Base-by-base conservation (phyloP, 495 filamentous ascomycete genomes). In the Podospora australis region DNA sequence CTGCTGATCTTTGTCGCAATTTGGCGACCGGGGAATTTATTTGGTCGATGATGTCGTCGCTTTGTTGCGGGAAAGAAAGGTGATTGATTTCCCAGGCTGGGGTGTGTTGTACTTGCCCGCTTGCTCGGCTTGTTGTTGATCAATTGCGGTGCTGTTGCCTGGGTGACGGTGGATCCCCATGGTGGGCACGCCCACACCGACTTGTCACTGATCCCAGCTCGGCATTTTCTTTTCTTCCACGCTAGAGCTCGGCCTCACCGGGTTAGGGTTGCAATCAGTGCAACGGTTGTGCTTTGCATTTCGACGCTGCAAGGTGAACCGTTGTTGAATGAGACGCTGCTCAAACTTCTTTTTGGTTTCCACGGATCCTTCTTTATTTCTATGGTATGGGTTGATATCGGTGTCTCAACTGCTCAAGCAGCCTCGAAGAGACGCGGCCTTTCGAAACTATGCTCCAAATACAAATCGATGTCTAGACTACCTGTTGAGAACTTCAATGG, bases 91-190 rank as follows among this genome's bases (percentile, higher is more conserved):
- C 11, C 17, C 11, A 30, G 28, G 48, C 34, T 36, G 25, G 51
- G 39, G 56, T 42, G 35, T 48, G 50, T 34, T 17, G 53, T 45
- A 43, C 11, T 4, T 36, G 49, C 56, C 17, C n/a, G n/a, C n/a
- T n/a, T n/a, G n/a, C n/a, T n/a, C n/a, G n/a, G 26, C 49, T 45
- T 56, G 48, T 45, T 56, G 48, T 58, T 58, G 55, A 58, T 48
- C 32, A n/a, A 36, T n/a, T 5, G 19, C 9, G 50, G 49, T 48
- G 58, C 46, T 41, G 58, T 61, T 61, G 54, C 58, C 58, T 54
- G 24, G 58, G 46, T 44, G 40, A 57, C 52, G 28, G 20, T 38
- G 30, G 45, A 38, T n/a, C 17, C 7, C 7, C 26, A 44, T 43
- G 46, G 40, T 13, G 38, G 21, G 20, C 17, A 20, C 20, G 13